A percentile compares a stretch with the other conserved stretches of the same genome.
These are phyloP conservation scores for Penicillium decumbens DNA, from an alignment of 2,329 filamentous ascomycete species.

Conservation along the genomic window DNA sequence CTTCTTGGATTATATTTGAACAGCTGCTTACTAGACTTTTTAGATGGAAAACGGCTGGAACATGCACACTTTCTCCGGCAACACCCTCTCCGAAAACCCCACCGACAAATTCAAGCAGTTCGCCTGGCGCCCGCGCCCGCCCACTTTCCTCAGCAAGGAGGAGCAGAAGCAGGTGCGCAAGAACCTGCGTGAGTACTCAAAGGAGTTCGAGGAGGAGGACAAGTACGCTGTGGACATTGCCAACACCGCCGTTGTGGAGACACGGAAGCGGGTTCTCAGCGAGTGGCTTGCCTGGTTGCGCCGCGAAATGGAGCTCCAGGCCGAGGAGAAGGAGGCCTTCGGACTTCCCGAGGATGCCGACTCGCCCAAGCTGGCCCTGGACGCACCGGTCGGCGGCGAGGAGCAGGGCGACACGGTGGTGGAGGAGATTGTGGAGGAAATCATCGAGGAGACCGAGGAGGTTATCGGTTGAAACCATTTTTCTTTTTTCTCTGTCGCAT, in stretches of 20 bases:
- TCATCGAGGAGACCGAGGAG: slow-evolving; percentile 78
- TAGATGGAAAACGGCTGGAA: slow-evolving; percentile 99
- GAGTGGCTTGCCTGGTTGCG: slow-evolving; percentile 88
- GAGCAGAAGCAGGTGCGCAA: slow-evolving; percentile 98
- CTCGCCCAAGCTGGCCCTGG: slow-evolving; percentile 50
- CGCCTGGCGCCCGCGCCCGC: slow-evolving; percentile 84
- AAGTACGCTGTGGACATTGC: slow-evolving; percentile 87
- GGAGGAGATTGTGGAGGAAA: slow-evolving; percentile 85
- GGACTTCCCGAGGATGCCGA: slow-evolving; percentile 64
- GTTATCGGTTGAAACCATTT: slow-evolving; percentile 46
- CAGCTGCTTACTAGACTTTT: slow-evolving; percentile 22
- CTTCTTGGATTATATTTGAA: slow-evolving; percentile 4
- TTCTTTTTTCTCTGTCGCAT: slow-evolving; percentile 26
- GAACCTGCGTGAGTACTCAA: slow-evolving; percentile 95
- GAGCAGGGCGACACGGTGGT: slow-evolving; percentile 71
- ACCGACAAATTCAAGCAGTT: slow-evolving; percentile 98
- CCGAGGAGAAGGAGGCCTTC: slow-evolving; percentile 64
- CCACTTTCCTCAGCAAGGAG: slow-evolving; percentile 88
- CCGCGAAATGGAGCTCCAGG: slow-evolving; percentile 64
- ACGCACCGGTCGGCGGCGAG: slow-evolving; percentile 53
- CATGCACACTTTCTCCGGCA: slow-evolving; percentile 92
- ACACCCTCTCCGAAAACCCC: slow-evolving; percentile 80
- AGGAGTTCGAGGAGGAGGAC: slow-evolving; percentile 92
- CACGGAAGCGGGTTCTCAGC: slow-evolving; percentile 71
- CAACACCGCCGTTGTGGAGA: slow-evolving; percentile 89